Evolutionary conservation across 2,329 filamentous ascomycete species (phyloP), one percentile per base, ranked within the genome.

Genomic region (Xylariaceae sp.): DNA sequence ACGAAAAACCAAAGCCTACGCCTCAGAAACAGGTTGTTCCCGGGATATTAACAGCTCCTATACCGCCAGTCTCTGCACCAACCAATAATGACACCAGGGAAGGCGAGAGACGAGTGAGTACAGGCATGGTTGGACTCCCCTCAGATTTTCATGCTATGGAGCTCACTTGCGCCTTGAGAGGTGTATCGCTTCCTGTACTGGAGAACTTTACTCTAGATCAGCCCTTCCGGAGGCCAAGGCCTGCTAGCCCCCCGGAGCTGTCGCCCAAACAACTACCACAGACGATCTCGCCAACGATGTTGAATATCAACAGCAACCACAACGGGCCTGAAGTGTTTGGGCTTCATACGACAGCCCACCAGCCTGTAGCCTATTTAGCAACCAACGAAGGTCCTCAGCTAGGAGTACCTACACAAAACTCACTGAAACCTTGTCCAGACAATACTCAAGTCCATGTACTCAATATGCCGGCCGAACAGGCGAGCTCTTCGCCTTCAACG

Each of bases 251-350:
- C 7, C 71, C 72, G 3, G 68, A 70, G 7, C 64, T 77, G 6
- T 76, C 74, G 5, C 74, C 73, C 5, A 75, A 70, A 48, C 68
- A 73, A 40, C 56, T 72, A 10, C 70, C 71, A 18, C 63, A 62
- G 16, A 54, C 60, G 7, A 48, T 67, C 16, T 29, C 58, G 26
- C 48, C 62, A 20, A 43, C 56, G 26, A 54, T 54, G 40, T 32
- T 56, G 26, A 49, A 40, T 40, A 42, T 43, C 2, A 52, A 41
- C 18, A 2, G 12, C 43, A 42, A 29, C 14, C 45, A 52, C 14
- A 44, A 44, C 29, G 14, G 16, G 10, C 19, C 56, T 40, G 19
- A 20, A 23, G 21, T 20, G 20, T 44, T 43, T 20, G 37, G 21
- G 14, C 41, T 40, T 37, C 49, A 40, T 7, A 46, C 32, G 18